Percentiles rank a stretch among this genome's conserved stretches.
These are phyloP conservation scores for Boletus rex-veris DNA, from an alignment of 768 basidiomycete species.

Conservation along the genomic window DNA sequence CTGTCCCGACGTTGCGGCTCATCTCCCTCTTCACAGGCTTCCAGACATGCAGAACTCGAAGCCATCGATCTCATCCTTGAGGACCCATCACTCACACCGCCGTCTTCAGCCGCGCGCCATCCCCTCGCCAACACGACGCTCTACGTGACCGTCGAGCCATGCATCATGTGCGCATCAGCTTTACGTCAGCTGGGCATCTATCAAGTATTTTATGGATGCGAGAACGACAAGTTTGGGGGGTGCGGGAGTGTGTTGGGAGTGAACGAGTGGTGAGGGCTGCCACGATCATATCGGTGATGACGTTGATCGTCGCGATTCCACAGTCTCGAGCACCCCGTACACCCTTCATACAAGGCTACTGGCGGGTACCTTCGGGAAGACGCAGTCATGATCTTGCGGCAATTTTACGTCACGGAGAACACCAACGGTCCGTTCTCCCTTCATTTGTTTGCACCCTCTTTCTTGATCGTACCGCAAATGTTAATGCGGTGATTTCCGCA, in stretches of 20 bases:
- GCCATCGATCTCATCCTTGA: slow-evolving; percentile 87
- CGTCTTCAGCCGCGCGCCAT: slow-evolving; percentile 36
- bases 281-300: neutral
- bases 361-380: slow-evolving; percentile 80
- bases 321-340: slow-evolving; percentile 69
- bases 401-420: slow-evolving; percentile 94
- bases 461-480: slow-evolving; percentile 5
- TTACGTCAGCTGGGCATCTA: slow-evolving; percentile 90
- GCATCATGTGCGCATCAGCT: slow-evolving; percentile 98
- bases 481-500: slow-evolving; percentile 32
- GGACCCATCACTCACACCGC: slow-evolving; percentile 54
- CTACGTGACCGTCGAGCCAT: slow-evolving; percentile 98
- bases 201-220: slow-evolving; percentile 89
- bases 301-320: slow-evolving; percentile 3
- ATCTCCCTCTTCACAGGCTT: slow-evolving; percentile 56
- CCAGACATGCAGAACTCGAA: slow-evolving; percentile 95
- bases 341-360: slow-evolving; percentile 68
- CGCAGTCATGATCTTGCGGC: slow-evolving; percentile 80
- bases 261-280: slow-evolving; percentile 58
- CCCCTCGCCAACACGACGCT: slow-evolving; percentile 78
- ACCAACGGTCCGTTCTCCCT: slow-evolving; percentile 62
- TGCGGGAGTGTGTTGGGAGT: slow-evolving; percentile 93
- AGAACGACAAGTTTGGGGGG: slow-evolving; percentile 94
- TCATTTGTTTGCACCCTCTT: neutral
- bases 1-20: neutral